phyloP scores from a whole-genome alignment of 768 basidiomycete species.

The Russula virescens region DNA sequence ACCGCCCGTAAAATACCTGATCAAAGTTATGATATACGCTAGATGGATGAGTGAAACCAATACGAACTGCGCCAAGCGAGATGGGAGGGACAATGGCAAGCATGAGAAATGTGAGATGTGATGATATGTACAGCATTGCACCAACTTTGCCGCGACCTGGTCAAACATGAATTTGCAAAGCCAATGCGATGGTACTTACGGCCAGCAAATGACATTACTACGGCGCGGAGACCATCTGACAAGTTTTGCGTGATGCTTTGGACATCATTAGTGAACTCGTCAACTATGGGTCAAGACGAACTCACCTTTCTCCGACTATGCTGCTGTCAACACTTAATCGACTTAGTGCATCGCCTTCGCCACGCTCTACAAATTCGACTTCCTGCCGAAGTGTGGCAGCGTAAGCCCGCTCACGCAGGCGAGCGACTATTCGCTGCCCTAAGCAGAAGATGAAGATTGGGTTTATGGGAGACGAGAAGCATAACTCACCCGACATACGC shows the following conservation, averaged over 20 bases:
- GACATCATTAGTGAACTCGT: not conserved
- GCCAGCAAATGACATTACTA: conserved; percentile 93
- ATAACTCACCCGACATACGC: conserved; percentile 67
- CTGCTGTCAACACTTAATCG: conserved; percentile 86
- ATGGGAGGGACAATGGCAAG: conserved; percentile 86
- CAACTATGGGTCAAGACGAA: not conserved
- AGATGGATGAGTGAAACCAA: conserved; percentile 29
- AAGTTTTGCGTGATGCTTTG: conserved; percentile 69
- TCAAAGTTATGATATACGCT: conserved; percentile 16
- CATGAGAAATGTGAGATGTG: conserved; percentile 87
- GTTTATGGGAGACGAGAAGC: not conserved
- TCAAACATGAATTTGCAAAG: not conserved
- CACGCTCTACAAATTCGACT: conserved; percentile 87
- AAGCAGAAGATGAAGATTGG: conserved; percentile 20
- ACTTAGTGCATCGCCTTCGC: conserved; percentile 91
- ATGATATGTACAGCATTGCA: conserved; percentile 92
- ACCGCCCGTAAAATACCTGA: conserved; percentile 93
- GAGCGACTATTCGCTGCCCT: conserved; percentile 87
- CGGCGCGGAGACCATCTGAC: conserved; percentile 72
- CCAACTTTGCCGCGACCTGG: conserved; percentile 48
- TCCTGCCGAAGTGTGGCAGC: conserved; percentile 82
- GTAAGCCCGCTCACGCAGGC: conserved; percentile 78
- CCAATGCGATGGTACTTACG: conserved; percentile 43
- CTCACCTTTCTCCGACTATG: conserved; percentile 89
- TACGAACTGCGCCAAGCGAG: conserved; percentile 71